Conservation (phyloP, 768 basidiomycete genomes). For the Filobasidium wieringae region DNA sequence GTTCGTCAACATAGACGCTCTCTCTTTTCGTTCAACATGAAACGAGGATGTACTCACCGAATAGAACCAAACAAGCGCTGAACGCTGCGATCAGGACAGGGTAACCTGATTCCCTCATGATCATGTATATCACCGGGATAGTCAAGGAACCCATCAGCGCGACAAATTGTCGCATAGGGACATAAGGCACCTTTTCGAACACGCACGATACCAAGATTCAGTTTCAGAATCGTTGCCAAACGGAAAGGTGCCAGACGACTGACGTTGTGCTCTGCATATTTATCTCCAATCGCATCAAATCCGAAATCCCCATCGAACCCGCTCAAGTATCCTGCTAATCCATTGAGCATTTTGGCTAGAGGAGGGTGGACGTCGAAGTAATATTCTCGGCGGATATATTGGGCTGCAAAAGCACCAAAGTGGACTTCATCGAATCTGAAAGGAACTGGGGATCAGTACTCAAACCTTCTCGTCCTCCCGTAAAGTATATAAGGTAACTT, state of each 20-base stretch:
- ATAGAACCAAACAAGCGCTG: slow-evolving; percentile 70
- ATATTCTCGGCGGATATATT: slow-evolving; percentile 84
- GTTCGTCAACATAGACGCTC: not conserved
- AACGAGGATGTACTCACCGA: slow-evolving; percentile 49
- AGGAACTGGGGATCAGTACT: not conserved
- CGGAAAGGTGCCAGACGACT: slow-evolving; percentile 5
- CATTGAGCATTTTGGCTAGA: slow-evolving; percentile 88
- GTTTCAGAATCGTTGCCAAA: too few relatives aligned
- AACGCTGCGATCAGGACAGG: slow-evolving; percentile 82
- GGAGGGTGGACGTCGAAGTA: slow-evolving; percentile 99
- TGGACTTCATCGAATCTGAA: slow-evolving; percentile 94
- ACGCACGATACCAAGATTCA: not conserved
- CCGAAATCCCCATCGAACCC: slow-evolving; percentile 89
- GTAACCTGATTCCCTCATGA: slow-evolving; percentile 97
- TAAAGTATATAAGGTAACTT: slow-evolving; percentile 11
- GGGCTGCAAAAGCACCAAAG: slow-evolving; percentile 94
- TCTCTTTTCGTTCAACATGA: not conserved
- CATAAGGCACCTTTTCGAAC: slow-evolving; percentile 64
- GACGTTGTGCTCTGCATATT: slow-evolving; percentile 65
- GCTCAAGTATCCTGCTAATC: slow-evolving; percentile 86
- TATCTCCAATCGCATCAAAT: slow-evolving; percentile 92
- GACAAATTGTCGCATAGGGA: slow-evolving; percentile 84
- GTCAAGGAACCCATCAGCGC: slow-evolving; percentile 85
- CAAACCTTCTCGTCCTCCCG: too few relatives aligned
- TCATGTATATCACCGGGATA: slow-evolving; percentile 78